Evolutionary conservation across 176 grass and related monocot genomes (phyloP).

Genomic region (Musa acuminata): DNA sequence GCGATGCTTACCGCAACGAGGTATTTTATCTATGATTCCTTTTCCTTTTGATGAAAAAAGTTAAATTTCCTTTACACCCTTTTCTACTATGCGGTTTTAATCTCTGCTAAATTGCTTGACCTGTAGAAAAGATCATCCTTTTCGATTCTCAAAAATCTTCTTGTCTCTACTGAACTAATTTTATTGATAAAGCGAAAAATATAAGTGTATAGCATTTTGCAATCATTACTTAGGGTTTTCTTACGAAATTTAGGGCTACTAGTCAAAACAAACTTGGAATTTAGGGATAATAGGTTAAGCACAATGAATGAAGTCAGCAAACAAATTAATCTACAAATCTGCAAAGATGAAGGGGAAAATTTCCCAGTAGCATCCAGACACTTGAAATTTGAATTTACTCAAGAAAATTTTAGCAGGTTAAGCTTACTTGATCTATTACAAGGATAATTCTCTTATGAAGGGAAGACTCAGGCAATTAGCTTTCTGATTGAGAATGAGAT

Average conservation of each 20-base stretch:
- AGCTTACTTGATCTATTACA: neutral
- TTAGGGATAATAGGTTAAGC: too few relatives aligned
- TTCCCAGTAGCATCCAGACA: neutral
- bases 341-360: neutral
- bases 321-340: neutral
- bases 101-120: neutral
- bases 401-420: neutral
- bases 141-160: too few relatives aligned
- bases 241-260: too few relatives aligned
- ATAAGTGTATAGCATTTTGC: too few relatives aligned
- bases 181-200: too few relatives aligned
- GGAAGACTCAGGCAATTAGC: too few relatives aligned
- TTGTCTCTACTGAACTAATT: neutral
- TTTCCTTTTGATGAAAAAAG: neutral
- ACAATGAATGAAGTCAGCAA: neutral
- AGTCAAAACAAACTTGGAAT: too few relatives aligned
- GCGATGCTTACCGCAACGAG: conserved; percentile 63
- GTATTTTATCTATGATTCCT: conserved; percentile 4
- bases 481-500: too few relatives aligned
- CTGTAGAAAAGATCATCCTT: neutral
- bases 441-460: neutral
- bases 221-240: too few relatives aligned
- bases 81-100: neutral
- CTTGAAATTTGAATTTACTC: neutral
- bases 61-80: neutral